Base-by-base conservation (phyloP, 352 stramenopile genomes). In the Phytophthora sansomeana region DNA sequence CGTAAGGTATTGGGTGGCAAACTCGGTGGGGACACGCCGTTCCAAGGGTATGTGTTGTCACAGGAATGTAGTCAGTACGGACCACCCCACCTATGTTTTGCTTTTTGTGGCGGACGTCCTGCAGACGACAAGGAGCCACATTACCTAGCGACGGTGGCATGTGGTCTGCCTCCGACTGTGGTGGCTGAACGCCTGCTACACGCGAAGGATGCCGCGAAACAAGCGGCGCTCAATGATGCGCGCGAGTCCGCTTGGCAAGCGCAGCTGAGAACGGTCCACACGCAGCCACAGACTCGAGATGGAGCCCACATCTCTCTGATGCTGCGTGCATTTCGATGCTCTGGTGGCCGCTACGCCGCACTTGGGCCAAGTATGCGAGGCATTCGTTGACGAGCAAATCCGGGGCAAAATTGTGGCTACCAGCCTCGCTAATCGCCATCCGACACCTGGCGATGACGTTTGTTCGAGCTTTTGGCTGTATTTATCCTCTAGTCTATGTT, bases 311-410 rank as follows among this genome's bases (percentile, higher is more conserved):
- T n/a, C 9, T n/a, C 9, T 17, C 35, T 8, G 35, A 24, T 24
- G 33, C 49, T 33, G n/a, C 41, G 5, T 32, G 17, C n/a, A 30
- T 58, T 51, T 58, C 38, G 36, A 41, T 58, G 53, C 36, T 33
- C 29, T 41, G 32, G 32, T 43, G 42, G 41, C 48, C 21, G 39
- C 47, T 43, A 52, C 21, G 48, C 38, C 11, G 6, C 19, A 61
- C 44, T 49, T 58, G 17, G 24, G 10, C 36, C 50, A 7, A 30
- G 54, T 46, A 66, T 59, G 32, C 13, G 48, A 2, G 33, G n/a
- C 24, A 60, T 67, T 65, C 46, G 39, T 70, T 61, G 60, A 70
- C 49, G 14, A 56, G 55, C 61, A 71, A 75, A 74, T 69, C 65
- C 4, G 11, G 16, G 33, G 52, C 59, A 69, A 67, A 72, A 57